Base-by-base conservation (phyloP, 768 basidiomycete genomes). In the Pleurotus tuoliensis region DNA sequence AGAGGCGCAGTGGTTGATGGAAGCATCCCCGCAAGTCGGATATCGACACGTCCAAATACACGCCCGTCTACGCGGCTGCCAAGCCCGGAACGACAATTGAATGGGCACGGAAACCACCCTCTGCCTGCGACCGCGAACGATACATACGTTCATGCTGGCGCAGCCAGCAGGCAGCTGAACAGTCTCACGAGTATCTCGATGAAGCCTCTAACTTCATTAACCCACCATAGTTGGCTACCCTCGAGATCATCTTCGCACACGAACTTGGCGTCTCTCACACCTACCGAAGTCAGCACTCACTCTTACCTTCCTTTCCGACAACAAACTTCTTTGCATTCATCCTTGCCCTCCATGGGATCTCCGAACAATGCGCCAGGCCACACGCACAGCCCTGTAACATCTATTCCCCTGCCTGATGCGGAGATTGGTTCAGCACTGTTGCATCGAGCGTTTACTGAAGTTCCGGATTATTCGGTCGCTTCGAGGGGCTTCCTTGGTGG, bases 401-500 rank as follows among this genome's bases (percentile, higher is more conserved):
- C 59, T 59, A 54, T 51, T 49, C 47, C 53, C 41, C 65, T 53
- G 15, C 61, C 39, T 55, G 40, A 43, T 48, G 47, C 20, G 24
- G 45, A 48, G 52, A 40, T 60, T 11, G 68, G 65, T 1, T 66
- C 67, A 13, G 64, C 69, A 60, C 60, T 82, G 60, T 72, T 88
- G 57, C 82, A 83, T 60, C 78, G 85, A 18, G 82, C 83, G 47
- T 86, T 83, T 63, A 90, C 81, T 61, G 83, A 80, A 74, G 90
- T 97, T 15, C 96, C 96, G 1, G 84, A 90, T 61, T 98, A 98
- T 69, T 80, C 80, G 16, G 79, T 91, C 46, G 92, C 95, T 2
- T 84, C 87, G 59, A 76, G 88, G 12, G 94, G 94, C 5, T 96
- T 95, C 71, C 78, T 95, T 24, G 94, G 94, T 5, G 94, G 94